Evolutionary conservation across 495 filamentous ascomycete species (phyloP), one percentile per base, ranked within the genome.

Genomic region (Acidomyces sp.): DNA sequence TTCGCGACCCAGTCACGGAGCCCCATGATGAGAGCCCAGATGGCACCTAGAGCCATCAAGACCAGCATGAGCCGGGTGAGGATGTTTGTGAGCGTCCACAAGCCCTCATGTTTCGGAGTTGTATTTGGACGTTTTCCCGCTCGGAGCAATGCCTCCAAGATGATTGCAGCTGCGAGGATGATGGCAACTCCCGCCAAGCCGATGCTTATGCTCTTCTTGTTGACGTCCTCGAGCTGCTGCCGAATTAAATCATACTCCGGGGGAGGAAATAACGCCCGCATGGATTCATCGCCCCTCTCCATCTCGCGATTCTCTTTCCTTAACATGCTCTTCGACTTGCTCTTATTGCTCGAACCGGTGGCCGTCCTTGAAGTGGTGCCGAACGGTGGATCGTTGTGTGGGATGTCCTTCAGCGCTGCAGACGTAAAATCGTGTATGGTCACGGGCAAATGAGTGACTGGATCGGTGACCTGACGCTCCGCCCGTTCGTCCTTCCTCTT

Each of bases 391-490:
- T 67, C 60, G 43, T 78, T 78, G 48, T 73, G 64, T 15, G 71
- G 69, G 1, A 64, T 64, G 3, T 59, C 59, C 22, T 68, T 61
- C 20, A 82, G 57, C 37, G 78, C 71, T 31, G 70, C 66, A 24
- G 63, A 56, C 0, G 76, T 81, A 45, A 71, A 72, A 48, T 81
- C 78, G 50, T 79, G 75, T 26, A 80, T 72, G 15, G 55, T 56
- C 16, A 80, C 62, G 4, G 75, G 75, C 1, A 82, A 57, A 55
- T 82, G 78, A 0, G 78, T 82, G 11, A 82, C 70, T 0, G 78
- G 78, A 56, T 82, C 78, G 4, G 75, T 82, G n/a, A 82, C 78
- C 50, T 77, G 62, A 11, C 77, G 64, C 12, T 70, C 70, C 22
- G 64, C 66, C 26, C 53, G 47, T 26, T 70, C 63, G 23, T 69